Evolutionary conservation across 139 green algal species (phyloP), one percentile per base, ranked within the genome.

Genomic region (Pleodorina starrii): DNA sequence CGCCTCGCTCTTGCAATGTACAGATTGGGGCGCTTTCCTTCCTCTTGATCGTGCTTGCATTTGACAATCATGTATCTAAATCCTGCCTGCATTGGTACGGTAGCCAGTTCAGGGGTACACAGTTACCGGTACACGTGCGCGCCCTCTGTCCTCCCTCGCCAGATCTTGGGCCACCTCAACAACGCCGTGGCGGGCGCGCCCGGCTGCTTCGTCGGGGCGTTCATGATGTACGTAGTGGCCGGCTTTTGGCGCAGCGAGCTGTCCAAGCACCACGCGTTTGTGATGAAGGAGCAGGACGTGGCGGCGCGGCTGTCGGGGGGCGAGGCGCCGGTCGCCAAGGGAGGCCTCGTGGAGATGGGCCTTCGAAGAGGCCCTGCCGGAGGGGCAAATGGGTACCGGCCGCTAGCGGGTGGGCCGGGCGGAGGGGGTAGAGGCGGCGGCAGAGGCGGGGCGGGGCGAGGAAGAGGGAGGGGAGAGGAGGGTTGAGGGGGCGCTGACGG

Each of bases 201-300:
- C 21, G 79, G 79, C 42, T 60, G 79, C 54, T 35, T 87, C 9
- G 23, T 21, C 6, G 81, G 63, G 16, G 81, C 68, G 23, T 79
- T 87, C 60, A 27, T 87, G 29, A 87, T 87, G 43, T 87, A 87
- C 81, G 27, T 87, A 1, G 32, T 87, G 7, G 81, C 60, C 23
- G 81, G 81, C 63, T 87, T 48, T 11, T 87, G 60, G 60, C 60
- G 81, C 38, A 68, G 43, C 43, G 44, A 79, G 66, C n/a, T 87
- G 32, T 42, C 38, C 27, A 78, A 78, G 63, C 63, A 79, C 1
- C 73, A 79, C 44, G 63, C 81, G 42, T 5, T n/a, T n/a, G 42
- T 21, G 29, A 27, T 32, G 25, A 75, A 43, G 42, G 7, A 43
- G 57, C 79, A 75, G 79, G 57, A 86, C 38, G 79, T 74, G 57